These are phyloP conservation scores for Daldinia grandis DNA, from an alignment of 495 filamentous ascomycete genomes.

Conservation along the genomic window DNA sequence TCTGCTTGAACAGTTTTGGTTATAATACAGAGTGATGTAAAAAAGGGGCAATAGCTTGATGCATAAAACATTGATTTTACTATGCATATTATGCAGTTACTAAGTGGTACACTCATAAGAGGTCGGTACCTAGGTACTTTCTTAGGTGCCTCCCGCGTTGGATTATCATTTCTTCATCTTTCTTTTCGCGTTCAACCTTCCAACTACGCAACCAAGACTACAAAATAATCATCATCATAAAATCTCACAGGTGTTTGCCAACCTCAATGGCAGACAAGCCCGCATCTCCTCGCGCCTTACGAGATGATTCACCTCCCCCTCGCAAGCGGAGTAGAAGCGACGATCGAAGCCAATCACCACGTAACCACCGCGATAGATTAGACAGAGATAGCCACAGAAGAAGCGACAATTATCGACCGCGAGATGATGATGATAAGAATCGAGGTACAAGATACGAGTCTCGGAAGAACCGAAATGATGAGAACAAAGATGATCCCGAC, in stretches of 20 bases:
- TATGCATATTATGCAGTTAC: too few species aligned
- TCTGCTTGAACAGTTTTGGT: too few species aligned
- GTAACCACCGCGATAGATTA: slow-evolving; percentile 27
- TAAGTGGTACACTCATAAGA: background rate
- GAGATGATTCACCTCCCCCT: slow-evolving; percentile 38
- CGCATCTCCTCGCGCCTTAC: slow-evolving; percentile 32
- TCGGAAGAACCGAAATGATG: slow-evolving; percentile 26
- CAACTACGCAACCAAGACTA: background rate
- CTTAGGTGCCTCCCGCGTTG: too few species aligned
- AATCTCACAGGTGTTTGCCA: background rate
- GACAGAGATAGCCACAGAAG: slow-evolving; percentile 34
- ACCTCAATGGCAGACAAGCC: slow-evolving; percentile 39
- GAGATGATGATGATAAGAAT: slow-evolving; percentile 26
- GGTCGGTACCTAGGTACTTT: background rate
- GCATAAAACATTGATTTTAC: too few species aligned
- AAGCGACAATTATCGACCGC: slow-evolving; percentile 41
- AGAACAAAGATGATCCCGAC: slow-evolving; percentile 24
- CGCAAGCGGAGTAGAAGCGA: slow-evolving; percentile 34
- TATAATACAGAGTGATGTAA: too few species aligned
- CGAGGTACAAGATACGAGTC: slow-evolving; percentile 27
- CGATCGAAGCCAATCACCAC: slow-evolving; percentile 44
- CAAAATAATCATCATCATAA: background rate
- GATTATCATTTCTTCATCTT: too few species aligned
- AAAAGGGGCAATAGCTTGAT: too few species aligned
- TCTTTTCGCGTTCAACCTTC: background rate